Evolutionary conservation across 805 yeast genomes (phyloP), one percentile per base, ranked within the genome.

Genomic region (Candida insectorum): DNA sequence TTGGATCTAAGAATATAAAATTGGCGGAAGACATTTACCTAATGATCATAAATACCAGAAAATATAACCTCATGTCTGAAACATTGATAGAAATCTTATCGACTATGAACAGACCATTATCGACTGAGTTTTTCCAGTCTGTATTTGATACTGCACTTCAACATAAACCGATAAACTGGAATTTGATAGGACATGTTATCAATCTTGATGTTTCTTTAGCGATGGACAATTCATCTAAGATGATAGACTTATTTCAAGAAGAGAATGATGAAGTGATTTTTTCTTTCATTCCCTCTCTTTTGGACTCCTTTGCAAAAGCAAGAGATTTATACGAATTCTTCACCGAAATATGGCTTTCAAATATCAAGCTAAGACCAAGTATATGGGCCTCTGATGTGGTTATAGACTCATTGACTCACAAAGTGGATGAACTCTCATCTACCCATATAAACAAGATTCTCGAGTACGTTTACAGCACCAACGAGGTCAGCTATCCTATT

Each of bases 181-280:
- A 48, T 1, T 54, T 82, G 33, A 51, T 81, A 4, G 58, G 54
- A 1, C 60, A 71, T 22, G 56, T 81, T 4, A 47, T 81, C 10
- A 63, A 63, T 17, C 62, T 80, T 33, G 82, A 81, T 52, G 62
- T 77, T 3, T 82, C 77, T 36, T 58, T 81, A 32, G 80, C 81
- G n/a, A 57, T 73, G 11, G 54, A 65, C 17, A 64, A 68, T 16
- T 19, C 39, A 3, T 22, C 34, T 12, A 14, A 11, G 5, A 23
- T 40, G 4, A 31, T 40, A 6, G 33, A 28, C 8, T 13, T 12
- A n/a, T 30, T 30, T 24, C 20, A 30, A 18, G 13, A 26, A 19
- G 39, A 36, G 21, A 24, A 30, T 10, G 26, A 30, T 10, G 12
- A 17, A 5, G 13, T 27, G n/a, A 16, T 14, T 13, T 14, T 36